These are phyloP conservation scores for Corylus americana DNA, from an alignment of 306 rosid genomes.

Conservation along the genomic window DNA sequence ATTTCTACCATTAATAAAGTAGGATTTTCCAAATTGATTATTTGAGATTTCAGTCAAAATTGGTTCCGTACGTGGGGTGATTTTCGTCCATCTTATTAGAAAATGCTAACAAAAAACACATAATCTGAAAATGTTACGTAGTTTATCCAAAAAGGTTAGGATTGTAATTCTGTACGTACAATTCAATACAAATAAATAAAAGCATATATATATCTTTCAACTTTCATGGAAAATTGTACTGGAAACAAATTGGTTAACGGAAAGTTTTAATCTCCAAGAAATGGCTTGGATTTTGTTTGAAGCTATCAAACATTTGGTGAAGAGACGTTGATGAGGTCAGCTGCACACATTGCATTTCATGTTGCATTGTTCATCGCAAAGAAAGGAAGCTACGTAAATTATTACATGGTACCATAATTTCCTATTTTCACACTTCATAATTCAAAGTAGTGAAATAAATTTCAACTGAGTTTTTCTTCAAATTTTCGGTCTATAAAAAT, in stretches of 20 bases:
- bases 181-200: not conserved
- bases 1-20: not conserved
- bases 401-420: conserved; percentile 47
- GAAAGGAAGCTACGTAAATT: conserved; percentile 60
- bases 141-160: too few relatives aligned
- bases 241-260: conserved; percentile 10
- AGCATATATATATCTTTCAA: not conserved
- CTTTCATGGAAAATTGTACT: conserved; percentile 5
- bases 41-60: too few relatives aligned
- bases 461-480: too few relatives aligned
- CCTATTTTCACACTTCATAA: too few relatives aligned
- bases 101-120: too few relatives aligned
- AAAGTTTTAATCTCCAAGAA: conserved; percentile 3
- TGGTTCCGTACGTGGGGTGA: too few relatives aligned
- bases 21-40: not conserved
- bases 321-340: conserved; percentile 44
- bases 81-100: too few relatives aligned
- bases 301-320: conserved; percentile 51
- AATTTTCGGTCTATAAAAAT: too few relatives aligned
- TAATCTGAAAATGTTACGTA: too few relatives aligned
- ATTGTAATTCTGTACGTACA: too few relatives aligned
- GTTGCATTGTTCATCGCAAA: conserved; percentile 58
- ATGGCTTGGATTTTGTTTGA: conserved; percentile 22
- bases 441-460: too few relatives aligned
- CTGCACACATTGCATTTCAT: conserved; percentile 47